Evolutionary conservation across 208 protist genomes (phyloP), one percentile per base, ranked within the genome.

Genomic region (Trypanosoma congolense): DNA sequence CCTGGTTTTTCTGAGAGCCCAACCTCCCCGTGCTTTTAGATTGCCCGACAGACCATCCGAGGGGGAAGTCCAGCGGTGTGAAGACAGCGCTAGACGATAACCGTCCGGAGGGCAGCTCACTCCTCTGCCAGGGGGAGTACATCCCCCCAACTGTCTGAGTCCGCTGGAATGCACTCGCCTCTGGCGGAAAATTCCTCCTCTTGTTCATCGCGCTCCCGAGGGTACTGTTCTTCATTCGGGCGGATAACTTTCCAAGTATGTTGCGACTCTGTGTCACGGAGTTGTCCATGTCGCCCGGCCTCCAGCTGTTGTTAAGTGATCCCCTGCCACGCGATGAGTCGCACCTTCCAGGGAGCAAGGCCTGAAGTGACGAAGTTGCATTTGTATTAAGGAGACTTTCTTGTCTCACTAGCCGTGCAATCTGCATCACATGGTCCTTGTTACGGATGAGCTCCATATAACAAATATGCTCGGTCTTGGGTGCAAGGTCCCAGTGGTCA

Each of bases 391-490:
- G 54, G 9, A 65, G 49, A 50, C 76, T 83, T 45, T 83, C 77
- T 21, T 81, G 75, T 38, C 82, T 74, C 49, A 83, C 77, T 24
- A 76, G 60, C 36, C 75, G 70, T 42, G 82, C 82, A 46, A 90
- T 65, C 50, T 85, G 77, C 69, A 86, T 77, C 22, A 90, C 70
- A 52, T 69, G 66, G 25, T 90, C 82, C 8, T 60, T 55, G 56
- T 90, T 90, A 51, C 82, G 82, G 58, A 90, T 90, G 26, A 90
- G 75, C 61, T 90, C 82, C 74, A 90, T 77, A 65, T 86, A 85
- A 42, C 71, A 75, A 6, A 83, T 72, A 64, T 90, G 72, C 59
- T 90, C 82, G 41, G 56, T 67, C 72, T 86, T 90, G 12, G 77
- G 70, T 6, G 78, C 66, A 29, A 79, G 59, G 61, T 86, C 78